These are phyloP conservation scores for Mycosphaerella sp. DNA, from an alignment of 2,329 filamentous ascomycete species.

Conservation along the genomic window DNA sequence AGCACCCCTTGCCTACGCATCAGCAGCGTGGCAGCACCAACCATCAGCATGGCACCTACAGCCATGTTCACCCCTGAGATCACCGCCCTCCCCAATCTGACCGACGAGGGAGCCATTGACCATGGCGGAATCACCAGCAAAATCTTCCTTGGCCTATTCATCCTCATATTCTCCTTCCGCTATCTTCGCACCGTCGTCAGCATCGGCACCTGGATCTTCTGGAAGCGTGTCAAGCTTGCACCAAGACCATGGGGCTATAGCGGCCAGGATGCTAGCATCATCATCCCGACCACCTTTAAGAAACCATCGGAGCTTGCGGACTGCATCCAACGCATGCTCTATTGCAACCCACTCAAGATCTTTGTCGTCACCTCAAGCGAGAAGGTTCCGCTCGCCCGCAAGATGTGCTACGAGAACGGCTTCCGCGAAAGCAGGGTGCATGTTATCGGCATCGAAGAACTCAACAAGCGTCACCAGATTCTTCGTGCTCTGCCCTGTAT, in stretches of 20 bases:
- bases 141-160: slow-evolving; percentile 11
- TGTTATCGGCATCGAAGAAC: slow-evolving; percentile 31
- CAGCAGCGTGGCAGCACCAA: neutral
- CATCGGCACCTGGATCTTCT: slow-evolving; percentile 26
- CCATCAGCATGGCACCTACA: neutral
- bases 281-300: slow-evolving; percentile 35
- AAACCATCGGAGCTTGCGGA: slow-evolving; percentile 26
- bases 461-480: slow-evolving; percentile 35
- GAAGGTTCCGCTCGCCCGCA: slow-evolving; percentile 23
- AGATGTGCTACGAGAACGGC: slow-evolving; percentile 9
- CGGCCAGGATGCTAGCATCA: slow-evolving; percentile 28
- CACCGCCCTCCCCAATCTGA: neutral
- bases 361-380: slow-evolving; percentile 29
- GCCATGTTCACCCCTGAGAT: neutral
- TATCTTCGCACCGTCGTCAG: slow-evolving; percentile 30
- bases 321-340: slow-evolving; percentile 27
- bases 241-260: slow-evolving; percentile 24
- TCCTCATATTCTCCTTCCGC: slow-evolving; percentile 22
- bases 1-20: neutral
- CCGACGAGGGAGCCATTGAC: neutral
- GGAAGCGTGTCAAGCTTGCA: slow-evolving; percentile 26
- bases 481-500: slow-evolving; percentile 29
- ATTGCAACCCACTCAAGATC: slow-evolving; percentile 24
- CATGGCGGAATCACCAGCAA: neutral
- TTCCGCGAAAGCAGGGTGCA: slow-evolving; percentile 17